Evolutionary conservation across 1,284 basidiomycete genomes (phyloP).

Genomic region (Malassezia cuniculi): DNA sequence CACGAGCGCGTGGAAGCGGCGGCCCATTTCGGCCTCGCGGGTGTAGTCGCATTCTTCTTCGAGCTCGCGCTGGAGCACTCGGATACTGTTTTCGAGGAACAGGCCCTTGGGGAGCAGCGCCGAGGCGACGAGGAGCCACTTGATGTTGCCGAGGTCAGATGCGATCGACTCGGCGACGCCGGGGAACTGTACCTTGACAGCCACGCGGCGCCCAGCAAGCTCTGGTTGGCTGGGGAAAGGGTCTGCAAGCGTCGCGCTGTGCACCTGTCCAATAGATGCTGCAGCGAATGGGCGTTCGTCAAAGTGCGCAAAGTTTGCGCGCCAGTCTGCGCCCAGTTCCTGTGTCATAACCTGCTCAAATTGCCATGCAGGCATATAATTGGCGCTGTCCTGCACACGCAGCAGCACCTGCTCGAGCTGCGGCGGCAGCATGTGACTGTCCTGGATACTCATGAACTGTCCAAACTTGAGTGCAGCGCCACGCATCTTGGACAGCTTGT

Average conservation of each 20-base stretch:
- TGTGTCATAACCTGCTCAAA: slow-evolving; percentile 69
- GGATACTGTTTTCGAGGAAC: slow-evolving; percentile 62
- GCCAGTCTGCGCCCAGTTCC: slow-evolving; percentile 68
- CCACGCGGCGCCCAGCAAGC: slow-evolving; percentile 49
- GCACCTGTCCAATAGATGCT: slow-evolving; percentile 94
- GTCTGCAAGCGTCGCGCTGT: slow-evolving; percentile 56
- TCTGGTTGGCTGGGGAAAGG: slow-evolving; percentile 19
- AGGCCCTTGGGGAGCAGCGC: slow-evolving; percentile 71
- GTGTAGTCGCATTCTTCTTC: slow-evolving; percentile 85
- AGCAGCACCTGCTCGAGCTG: slow-evolving; percentile 80
- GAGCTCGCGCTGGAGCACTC: slow-evolving; percentile 79
- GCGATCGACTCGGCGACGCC: slow-evolving; percentile 74
- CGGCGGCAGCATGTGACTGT: slow-evolving; percentile 57
- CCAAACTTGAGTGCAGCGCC: slow-evolving; percentile 93
- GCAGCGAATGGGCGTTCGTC: slow-evolving; percentile 81
- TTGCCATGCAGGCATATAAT: slow-evolving; percentile 98
- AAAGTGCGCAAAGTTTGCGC: slow-evolving; percentile 60
- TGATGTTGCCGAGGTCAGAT: slow-evolving; percentile 76
- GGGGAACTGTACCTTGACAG: slow-evolving; percentile 93
- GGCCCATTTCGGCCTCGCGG: slow-evolving; percentile 68
- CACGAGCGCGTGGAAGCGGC: slow-evolving; percentile 50
- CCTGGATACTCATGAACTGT: slow-evolving; percentile 92
- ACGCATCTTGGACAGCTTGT: slow-evolving; percentile 83
- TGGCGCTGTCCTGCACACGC: slow-evolving; percentile 82
- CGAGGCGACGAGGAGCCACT: slow-evolving; percentile 67